Evolutionary conservation across 106 monocot species (phyloP).

Genomic region (Dactylorhiza incarnata): DNA sequence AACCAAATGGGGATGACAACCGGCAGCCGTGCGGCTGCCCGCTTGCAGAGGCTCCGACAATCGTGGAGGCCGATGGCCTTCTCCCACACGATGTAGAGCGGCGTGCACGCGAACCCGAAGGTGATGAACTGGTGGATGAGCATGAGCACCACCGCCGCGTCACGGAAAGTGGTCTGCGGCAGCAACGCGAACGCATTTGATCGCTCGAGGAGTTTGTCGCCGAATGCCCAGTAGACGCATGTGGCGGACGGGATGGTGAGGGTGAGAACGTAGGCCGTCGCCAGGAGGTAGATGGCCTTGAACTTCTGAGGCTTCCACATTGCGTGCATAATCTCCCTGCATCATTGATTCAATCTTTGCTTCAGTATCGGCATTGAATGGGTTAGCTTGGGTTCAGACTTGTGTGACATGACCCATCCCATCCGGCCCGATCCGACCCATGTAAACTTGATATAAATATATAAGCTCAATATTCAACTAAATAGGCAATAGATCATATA

Average conservation of each 20-base stretch:
- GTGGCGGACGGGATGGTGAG: constrained; percentile 62
- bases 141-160: constrained; percentile 84
- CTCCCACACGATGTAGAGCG: constrained; percentile 98
- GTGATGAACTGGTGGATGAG: constrained; percentile 98
- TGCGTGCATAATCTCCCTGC: constrained; percentile 73
- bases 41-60: constrained; percentile 78
- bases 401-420: too few relatives aligned
- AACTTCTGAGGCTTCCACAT: constrained; percentile 76
- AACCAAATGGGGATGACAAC: constrained; percentile 96
- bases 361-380: too few relatives aligned
- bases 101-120: constrained; percentile 97
- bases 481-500: too few relatives aligned
- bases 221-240: constrained; percentile 92
- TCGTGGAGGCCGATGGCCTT: constrained; percentile 89
- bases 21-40: constrained; percentile 82
- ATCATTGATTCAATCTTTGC: too few relatives aligned
- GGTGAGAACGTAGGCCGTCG: constrained; percentile 58
- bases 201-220: constrained; percentile 70
- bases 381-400: too few relatives aligned
- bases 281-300: constrained; percentile 63
- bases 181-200: constrained; percentile 86
- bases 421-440: too few relatives aligned
- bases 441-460: too few relatives aligned
- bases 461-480: too few relatives aligned
- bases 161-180: constrained; percentile 62